phyloP scores from a whole-genome alignment of 257 asterid species.

The Jasminum sambac region DNA sequence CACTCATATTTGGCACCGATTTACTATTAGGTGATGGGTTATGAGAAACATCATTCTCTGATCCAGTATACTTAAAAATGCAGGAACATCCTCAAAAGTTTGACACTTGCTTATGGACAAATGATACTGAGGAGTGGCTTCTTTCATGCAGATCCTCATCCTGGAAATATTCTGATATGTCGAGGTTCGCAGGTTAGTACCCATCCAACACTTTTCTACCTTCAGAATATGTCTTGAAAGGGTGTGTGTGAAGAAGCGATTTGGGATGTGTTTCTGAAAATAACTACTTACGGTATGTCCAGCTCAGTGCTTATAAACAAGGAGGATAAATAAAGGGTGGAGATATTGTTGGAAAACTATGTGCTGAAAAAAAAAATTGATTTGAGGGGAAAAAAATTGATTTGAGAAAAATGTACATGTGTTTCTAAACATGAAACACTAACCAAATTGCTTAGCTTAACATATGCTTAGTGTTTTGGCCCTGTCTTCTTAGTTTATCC shows the following conservation, averaged over 20 bases:
- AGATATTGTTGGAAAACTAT: too few species aligned
- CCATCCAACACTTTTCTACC: slow-evolving; percentile 1
- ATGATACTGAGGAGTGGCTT: slow-evolving; percentile 95
- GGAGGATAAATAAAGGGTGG: too few species aligned
- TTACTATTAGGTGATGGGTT: slow-evolving; percentile 1
- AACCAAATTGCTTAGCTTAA: too few species aligned
- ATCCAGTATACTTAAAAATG: slow-evolving; percentile 19
- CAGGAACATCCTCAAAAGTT: slow-evolving; percentile 88
- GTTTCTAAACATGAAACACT: too few species aligned
- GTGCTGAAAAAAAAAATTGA: too few species aligned
- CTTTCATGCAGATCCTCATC: slow-evolving; percentile 99
- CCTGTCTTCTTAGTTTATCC: slow-evolving; percentile 19
- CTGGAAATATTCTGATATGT: slow-evolving; percentile 95
- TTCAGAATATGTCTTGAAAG: too few species aligned
- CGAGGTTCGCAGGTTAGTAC: slow-evolving; percentile 84
- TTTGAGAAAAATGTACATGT: too few species aligned
- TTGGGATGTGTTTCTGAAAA: too few species aligned
- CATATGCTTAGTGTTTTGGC: slow-evolving; percentile 21
- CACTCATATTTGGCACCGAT: background rate
- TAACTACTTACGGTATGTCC: too few species aligned
- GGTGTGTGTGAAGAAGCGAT: too few species aligned
- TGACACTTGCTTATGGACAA: slow-evolving; percentile 96
- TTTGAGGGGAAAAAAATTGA: too few species aligned
- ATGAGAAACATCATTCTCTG: slow-evolving; percentile 21
- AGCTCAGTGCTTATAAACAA: too few species aligned